A percentile compares a stretch with the other conserved stretches of the same genome.
These are phyloP conservation scores for Penstemon newberryi DNA, from an alignment of 257 asterid genomes.

Conservation along the genomic window DNA sequence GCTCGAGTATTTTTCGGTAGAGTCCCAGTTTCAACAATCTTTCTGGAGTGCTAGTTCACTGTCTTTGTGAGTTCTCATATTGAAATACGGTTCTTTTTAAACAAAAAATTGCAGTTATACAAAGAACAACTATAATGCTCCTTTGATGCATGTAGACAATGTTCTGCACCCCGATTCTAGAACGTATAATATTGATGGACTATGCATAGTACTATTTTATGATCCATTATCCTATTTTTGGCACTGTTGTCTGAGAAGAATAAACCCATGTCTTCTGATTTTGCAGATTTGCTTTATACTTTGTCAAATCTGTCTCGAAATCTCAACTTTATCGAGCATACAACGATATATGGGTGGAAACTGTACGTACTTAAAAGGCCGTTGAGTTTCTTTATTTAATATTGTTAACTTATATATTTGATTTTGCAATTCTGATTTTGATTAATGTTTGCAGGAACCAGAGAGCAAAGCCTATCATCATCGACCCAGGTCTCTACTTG, in stretches of 20 bases:
- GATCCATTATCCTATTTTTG: neutral
- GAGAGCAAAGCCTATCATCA: constrained; percentile 87
- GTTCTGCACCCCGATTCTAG: constrained; percentile 20
- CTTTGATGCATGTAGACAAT: neutral
- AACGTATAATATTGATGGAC: neutral
- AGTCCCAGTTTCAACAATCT: neutral
- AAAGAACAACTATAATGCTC: neutral
- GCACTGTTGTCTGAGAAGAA: neutral
- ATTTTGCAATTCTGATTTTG: constrained; percentile 14
- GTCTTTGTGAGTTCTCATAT: neutral
- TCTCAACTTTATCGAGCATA: constrained; percentile 89
- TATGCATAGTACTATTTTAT: neutral
- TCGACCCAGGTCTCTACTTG: constrained; percentile 94
- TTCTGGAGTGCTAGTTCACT: neutral
- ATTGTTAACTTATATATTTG: neutral
- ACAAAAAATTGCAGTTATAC: neutral
- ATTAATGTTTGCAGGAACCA: constrained; percentile 65
- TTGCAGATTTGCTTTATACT: constrained; percentile 85
- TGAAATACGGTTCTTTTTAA: neutral
- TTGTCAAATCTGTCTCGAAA: constrained; percentile 81
- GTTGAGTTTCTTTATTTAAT: neutral
- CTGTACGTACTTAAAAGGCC: constrained; percentile 53
- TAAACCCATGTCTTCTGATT: constrained; percentile 22
- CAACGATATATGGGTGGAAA: constrained; percentile 91
- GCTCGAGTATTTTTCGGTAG: neutral